phyloP scores from a whole-genome alignment of 148 eudicot genomes.

The Fagopyrum homotropicum region DNA sequence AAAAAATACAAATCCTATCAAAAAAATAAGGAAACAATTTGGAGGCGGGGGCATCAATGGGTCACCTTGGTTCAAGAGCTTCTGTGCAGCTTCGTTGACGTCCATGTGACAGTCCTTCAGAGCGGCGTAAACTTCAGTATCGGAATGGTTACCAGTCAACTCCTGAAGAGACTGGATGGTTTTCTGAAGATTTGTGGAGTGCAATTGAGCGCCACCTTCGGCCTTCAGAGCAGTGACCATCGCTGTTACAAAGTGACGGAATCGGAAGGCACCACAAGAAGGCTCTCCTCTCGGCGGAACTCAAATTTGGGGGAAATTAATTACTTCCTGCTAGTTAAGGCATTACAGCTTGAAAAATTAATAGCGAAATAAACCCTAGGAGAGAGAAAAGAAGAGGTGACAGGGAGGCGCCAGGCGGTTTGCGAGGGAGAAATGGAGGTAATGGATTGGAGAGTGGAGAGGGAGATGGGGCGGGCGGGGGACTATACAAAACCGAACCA shows the following conservation, averaged over 20 bases:
- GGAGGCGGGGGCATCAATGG: background rate
- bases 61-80: conserved; percentile 71
- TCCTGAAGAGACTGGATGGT: conserved; percentile 70
- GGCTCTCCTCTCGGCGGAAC: background rate
- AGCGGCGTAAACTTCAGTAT: conserved; percentile 58
- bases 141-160: conserved; percentile 60
- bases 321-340: background rate
- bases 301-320: background rate
- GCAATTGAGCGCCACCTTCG: conserved; percentile 45
- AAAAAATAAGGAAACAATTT: background rate
- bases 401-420: background rate
- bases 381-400: conserved; percentile 2
- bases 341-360: background rate
- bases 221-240: conserved; percentile 38
- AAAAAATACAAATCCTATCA: background rate
- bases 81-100: conserved; percentile 64
- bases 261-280: background rate
- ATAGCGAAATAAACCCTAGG: background rate
- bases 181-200: conserved; percentile 37
- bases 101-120: conserved; percentile 75
- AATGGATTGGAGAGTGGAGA: background rate
- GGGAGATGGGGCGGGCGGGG: background rate
- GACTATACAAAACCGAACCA: background rate
- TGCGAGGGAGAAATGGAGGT: conserved; percentile 12
- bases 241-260: conserved; percentile 10